Evolutionary conservation across 2,329 filamentous ascomycete species (phyloP).

Genomic region (Cordyceps cateniannulata): DNA sequence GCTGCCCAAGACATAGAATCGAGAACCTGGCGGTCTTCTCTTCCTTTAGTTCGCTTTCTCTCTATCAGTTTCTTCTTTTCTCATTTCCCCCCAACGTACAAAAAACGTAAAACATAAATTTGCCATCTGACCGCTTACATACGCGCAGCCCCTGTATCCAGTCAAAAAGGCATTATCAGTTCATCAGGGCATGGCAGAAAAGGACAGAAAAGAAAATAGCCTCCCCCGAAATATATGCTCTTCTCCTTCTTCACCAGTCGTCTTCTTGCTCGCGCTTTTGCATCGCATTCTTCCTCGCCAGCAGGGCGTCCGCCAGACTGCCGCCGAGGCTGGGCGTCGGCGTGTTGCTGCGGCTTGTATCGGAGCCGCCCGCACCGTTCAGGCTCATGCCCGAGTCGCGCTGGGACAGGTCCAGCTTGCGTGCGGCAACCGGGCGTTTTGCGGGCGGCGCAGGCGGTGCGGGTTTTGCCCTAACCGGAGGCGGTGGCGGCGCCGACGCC

Average conservation of each 20-base stretch:
- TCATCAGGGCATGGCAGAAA: constrained; percentile 11
- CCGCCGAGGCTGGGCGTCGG: constrained; percentile 66
- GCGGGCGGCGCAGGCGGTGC: constrained; percentile 69
- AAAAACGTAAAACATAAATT: background rate
- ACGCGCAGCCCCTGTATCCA: background rate
- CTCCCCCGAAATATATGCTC: background rate
- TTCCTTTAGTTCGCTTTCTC: background rate
- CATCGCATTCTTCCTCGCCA: constrained; percentile 71
- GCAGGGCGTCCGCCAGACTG: constrained; percentile 71
- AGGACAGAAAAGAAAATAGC: background rate
- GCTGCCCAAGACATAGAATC: background rate
- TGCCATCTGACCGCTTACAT: background rate
- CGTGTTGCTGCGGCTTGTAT: constrained; percentile 61
- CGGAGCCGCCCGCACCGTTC: constrained; percentile 49
- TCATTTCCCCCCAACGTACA: background rate
- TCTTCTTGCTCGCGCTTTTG: constrained; percentile 63
- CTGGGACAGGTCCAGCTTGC: constrained; percentile 63
- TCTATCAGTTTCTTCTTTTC: background rate
- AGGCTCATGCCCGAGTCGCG: constrained; percentile 66
- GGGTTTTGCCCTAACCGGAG: constrained; percentile 54
- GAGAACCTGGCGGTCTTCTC: background rate
- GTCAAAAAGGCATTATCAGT: background rate
- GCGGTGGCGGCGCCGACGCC: constrained; percentile 55
- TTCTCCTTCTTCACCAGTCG: constrained; percentile 49
- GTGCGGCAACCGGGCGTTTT: constrained; percentile 67